Evolutionary conservation across 768 basidiomycete species (phyloP).

Genomic region (Rhodotorula babjevae): DNA sequence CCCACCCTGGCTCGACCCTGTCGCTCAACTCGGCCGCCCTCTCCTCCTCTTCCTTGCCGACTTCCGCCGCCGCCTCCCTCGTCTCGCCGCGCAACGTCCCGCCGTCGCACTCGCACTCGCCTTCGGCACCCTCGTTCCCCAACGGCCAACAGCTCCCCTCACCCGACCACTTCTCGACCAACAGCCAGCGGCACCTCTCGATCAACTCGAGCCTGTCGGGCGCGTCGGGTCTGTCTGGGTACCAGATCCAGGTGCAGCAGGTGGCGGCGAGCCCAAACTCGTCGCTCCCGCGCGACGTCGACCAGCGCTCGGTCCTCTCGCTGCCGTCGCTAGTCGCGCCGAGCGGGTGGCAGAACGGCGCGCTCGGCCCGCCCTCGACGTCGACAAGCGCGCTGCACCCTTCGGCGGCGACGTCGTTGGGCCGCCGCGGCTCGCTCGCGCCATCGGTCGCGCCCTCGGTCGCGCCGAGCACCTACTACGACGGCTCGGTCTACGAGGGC

Average conservation of each 20-base stretch:
- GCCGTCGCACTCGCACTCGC: slow-evolving; percentile 34
- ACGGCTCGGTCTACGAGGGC: slow-evolving; percentile 47
- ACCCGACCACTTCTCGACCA: slow-evolving; percentile 1
- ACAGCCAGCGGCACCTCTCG: slow-evolving; percentile 8
- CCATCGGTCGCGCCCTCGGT: slow-evolving; percentile 24
- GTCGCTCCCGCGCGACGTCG: slow-evolving; percentile 2
- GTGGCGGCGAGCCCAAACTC: background rate
- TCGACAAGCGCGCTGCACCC: background rate
- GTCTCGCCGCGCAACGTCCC: slow-evolving; percentile 39
- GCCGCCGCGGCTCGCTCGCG: slow-evolving; percentile 25
- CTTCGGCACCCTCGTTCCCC: slow-evolving; percentile 20
- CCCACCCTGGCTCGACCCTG: background rate
- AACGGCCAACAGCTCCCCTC: slow-evolving; percentile 12
- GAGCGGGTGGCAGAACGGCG: slow-evolving; percentile 9
- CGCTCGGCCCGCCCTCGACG: background rate
- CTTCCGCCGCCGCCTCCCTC: slow-evolving; percentile 1
- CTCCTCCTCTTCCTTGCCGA: background rate
- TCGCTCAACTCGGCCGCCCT: slow-evolving; percentile 22
- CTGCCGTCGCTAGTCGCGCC: slow-evolving; percentile 3
- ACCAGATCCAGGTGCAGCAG: slow-evolving; percentile 22
- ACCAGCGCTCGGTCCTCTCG: slow-evolving; percentile 8
- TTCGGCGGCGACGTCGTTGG: background rate
- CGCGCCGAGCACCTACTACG: slow-evolving; percentile 44
- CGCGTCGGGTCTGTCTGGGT: slow-evolving; percentile 21
- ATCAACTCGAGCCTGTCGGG: slow-evolving; percentile 23